Conservation (phyloP, 2,329 filamentous ascomycete species). For the Colletotrichum incanum region DNA sequence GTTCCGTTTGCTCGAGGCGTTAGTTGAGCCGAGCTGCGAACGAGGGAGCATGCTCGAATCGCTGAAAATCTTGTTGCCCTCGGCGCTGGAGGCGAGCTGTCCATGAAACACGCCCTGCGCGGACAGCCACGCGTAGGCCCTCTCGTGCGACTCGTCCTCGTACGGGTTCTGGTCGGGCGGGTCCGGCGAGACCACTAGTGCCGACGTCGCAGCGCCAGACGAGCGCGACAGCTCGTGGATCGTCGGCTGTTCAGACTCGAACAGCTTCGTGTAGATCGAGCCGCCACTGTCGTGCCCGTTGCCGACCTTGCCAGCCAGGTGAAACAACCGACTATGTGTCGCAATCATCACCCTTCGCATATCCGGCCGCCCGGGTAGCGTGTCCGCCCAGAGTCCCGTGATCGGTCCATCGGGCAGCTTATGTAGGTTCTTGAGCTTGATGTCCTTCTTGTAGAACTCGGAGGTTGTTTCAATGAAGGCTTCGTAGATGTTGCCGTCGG, state of each 20-base stretch:
- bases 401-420: conserved; percentile 87
- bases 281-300: conserved; percentile 84
- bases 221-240: conserved; percentile 80
- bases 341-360: conserved; percentile 83
- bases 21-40: conserved; percentile 70
- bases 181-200: conserved; percentile 84
- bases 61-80: conserved; percentile 82
- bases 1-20: conserved; percentile 69
- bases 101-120: conserved; percentile 91
- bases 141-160: conserved; percentile 74
- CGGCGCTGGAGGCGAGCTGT: conserved; percentile 76
- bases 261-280: conserved; percentile 89
- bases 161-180: conserved; percentile 67
- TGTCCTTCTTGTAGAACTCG: conserved; percentile 95
- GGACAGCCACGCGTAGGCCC: conserved; percentile 91
- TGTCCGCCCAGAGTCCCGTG: conserved; percentile 88
- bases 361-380: conserved; percentile 78
- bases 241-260: conserved; percentile 87
- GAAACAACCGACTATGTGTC: conserved; percentile 83
- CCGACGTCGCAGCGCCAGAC: conserved; percentile 72
- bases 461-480: conserved; percentile 94
- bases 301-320: conserved; percentile 85
- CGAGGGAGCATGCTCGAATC: conserved; percentile 84
- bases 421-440: conserved; percentile 88
- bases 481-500: conserved; percentile 97